A percentile compares a stretch with the other conserved stretches of the same genome.
Conservation (phyloP, 148 eudicot species). For the Limonium bicolor region DNA sequence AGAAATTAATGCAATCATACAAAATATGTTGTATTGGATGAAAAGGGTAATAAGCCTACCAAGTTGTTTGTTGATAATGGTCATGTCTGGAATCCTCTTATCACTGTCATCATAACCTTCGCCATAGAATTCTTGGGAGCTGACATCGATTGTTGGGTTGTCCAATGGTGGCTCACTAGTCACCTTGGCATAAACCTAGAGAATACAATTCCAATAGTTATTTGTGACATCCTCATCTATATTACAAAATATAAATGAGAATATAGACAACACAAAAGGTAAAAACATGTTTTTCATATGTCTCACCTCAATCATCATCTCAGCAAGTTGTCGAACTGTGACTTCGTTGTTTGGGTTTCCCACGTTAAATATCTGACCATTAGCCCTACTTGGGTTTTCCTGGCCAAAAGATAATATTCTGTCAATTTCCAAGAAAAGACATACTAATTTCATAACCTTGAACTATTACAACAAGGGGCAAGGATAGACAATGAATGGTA, state of each 20-base stretch:
- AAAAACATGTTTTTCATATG: no score
- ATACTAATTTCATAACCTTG: no score
- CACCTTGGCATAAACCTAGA: conserved; percentile 90
- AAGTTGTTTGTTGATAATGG: conserved; percentile 85
- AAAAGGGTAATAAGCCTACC: conserved; percentile 36
- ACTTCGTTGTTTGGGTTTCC: conserved; percentile 99
- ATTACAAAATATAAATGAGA: no score
- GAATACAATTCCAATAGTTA: no score
- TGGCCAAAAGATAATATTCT: no score
- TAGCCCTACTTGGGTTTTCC: conserved; percentile 97
- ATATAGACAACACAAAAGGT: no score
- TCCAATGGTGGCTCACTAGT: conserved; percentile 66
- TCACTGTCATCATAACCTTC: conserved; percentile 97
- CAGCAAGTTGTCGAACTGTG: conserved; percentile 96
- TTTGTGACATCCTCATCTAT: no score
- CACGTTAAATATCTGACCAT: conserved; percentile 94
- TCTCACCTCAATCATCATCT: conserved; percentile 97
- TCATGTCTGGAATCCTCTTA: conserved; percentile 98
- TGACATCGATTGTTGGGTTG: conserved; percentile 69
- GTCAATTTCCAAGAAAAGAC: no score
- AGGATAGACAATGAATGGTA: no score
- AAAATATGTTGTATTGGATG: no score
- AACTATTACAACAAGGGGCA: no score
- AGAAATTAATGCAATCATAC: no score
- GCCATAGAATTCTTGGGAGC: conserved; percentile 92